A percentile compares a stretch with the other conserved stretches of the same genome.
These are phyloP conservation scores for Claviceps pusilla DNA, from an alignment of 2,329 filamentous ascomycete genomes.

Conservation along the genomic window DNA sequence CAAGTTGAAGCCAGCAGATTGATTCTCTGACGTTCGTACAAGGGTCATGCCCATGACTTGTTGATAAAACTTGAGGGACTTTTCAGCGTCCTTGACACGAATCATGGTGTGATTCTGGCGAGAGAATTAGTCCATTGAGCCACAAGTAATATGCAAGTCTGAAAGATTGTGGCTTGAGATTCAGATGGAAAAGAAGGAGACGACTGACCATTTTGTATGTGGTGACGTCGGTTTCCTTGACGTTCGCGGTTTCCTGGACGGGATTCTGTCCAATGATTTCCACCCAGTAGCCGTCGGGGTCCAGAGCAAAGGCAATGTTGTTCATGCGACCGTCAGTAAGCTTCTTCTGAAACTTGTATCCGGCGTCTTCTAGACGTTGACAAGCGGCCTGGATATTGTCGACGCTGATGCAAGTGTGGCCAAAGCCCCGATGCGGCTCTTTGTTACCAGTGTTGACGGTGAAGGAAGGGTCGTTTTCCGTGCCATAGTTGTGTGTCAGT, in stretches of 20 bases:
- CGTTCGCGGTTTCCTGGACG: constrained; percentile 55
- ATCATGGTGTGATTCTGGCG: constrained; percentile 83
- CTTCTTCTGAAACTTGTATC: constrained; percentile 92
- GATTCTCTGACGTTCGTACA: constrained; percentile 55
- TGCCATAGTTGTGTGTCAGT: constrained; percentile 73
- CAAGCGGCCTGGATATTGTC: constrained; percentile 83
- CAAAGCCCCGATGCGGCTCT: constrained; percentile 73
- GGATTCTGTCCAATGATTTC: constrained; percentile 63
- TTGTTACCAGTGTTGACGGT: constrained; percentile 75
- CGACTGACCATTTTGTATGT: constrained; percentile 55
- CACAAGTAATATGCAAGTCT: not conserved
- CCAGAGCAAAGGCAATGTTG: constrained; percentile 77
- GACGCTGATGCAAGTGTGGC: constrained; percentile 71
- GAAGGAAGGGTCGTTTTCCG: constrained; percentile 69
- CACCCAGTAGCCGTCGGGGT: constrained; percentile 80
- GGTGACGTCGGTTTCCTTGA: constrained; percentile 55
- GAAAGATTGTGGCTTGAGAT: no score
- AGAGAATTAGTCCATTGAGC: not conserved
- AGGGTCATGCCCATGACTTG: constrained; percentile 81
- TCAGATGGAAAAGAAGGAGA: no score
- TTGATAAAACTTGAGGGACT: constrained; percentile 65
- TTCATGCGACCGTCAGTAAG: constrained; percentile 76
- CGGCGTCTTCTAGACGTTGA: constrained; percentile 73
- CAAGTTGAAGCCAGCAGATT: constrained; percentile 63
- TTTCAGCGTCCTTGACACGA: constrained; percentile 68